A percentile compares a stretch with the other conserved stretches of the same genome.
Conservation (phyloP, 2,329 filamentous ascomycete genomes). For the Paraconiothyrium sp. region DNA sequence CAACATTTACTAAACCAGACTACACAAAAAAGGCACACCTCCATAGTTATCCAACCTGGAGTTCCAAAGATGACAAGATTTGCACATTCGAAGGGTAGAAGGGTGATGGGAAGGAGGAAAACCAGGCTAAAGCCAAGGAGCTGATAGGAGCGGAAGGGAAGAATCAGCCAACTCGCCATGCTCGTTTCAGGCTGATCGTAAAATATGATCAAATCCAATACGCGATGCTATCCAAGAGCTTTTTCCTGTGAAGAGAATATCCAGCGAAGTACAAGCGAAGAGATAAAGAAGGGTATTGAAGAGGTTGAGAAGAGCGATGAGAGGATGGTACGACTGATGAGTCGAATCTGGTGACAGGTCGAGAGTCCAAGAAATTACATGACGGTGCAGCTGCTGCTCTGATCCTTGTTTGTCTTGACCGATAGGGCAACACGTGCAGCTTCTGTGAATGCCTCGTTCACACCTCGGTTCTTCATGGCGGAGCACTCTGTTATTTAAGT, state of each 20-base stretch:
- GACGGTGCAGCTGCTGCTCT: slow-evolving; percentile 53
- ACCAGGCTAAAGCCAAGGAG: not conserved
- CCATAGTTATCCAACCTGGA: slow-evolving; percentile 10
- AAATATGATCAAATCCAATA: not conserved
- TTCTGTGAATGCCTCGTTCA: slow-evolving; percentile 98
- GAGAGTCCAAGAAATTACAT: slow-evolving; percentile 42
- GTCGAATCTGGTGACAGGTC: not conserved
- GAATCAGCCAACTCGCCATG: not conserved
- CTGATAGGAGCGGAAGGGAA: not conserved
- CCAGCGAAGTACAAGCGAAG: slow-evolving; percentile 9
- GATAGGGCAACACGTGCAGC: slow-evolving; percentile 89
- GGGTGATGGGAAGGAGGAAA: not conserved
- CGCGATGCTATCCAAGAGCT: slow-evolving; percentile 6
- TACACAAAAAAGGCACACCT: not conserved
- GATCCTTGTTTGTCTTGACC: slow-evolving; percentile 62
- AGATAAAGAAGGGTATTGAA: slow-evolving; percentile 15
- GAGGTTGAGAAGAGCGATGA: slow-evolving; percentile 4
- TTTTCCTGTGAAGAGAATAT: not conserved
- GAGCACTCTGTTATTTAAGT: slow-evolving; percentile 78
- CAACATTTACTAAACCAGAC: slow-evolving; percentile 12
- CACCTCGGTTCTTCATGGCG: slow-evolving; percentile 95
- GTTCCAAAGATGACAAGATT: slow-evolving; percentile 6
- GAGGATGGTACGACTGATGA: slow-evolving; percentile 2
- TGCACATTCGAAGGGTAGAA: slow-evolving; percentile 9
- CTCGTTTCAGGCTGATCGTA: not conserved